A percentile compares a stretch with the other conserved stretches of the same genome.
These are phyloP conservation scores for Apiospora arundinis DNA, from an alignment of 2,329 filamentous ascomycete genomes.

Conservation along the genomic window DNA sequence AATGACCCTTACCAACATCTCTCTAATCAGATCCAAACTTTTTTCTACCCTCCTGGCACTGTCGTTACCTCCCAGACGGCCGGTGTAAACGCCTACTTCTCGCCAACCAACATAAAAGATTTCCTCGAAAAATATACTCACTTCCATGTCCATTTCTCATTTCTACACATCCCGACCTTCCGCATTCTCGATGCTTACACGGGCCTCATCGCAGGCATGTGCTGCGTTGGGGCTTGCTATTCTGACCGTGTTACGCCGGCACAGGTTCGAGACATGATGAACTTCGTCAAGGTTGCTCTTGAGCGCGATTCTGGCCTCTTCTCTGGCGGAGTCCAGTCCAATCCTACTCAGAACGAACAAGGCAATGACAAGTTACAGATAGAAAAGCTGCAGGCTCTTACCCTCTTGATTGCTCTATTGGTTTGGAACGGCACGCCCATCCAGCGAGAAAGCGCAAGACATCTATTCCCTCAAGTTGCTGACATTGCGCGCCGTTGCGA, in stretches of 20 bases:
- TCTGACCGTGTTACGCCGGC: slow-evolving; percentile 65
- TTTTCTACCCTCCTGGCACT: slow-evolving; percentile 63
- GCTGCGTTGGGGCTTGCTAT: slow-evolving; percentile 78
- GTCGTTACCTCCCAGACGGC: slow-evolving; percentile 60
- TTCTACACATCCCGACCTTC: slow-evolving; percentile 76
- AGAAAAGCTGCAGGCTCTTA: slow-evolving; percentile 72
- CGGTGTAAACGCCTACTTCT: slow-evolving; percentile 66
- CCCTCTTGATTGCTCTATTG: slow-evolving; percentile 66
- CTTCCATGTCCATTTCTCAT: slow-evolving; percentile 76
- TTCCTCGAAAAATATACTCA: slow-evolving; percentile 75
- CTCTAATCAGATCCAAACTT: slow-evolving; percentile 62
- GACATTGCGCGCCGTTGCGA: slow-evolving; percentile 62
- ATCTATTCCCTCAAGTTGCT: slow-evolving; percentile 63
- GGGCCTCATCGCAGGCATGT: slow-evolving; percentile 72
- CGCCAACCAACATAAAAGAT: slow-evolving; percentile 71
- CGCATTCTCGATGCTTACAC: slow-evolving; percentile 69
- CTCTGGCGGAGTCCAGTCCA: slow-evolving; percentile 44
- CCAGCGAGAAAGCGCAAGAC: slow-evolving; percentile 68
- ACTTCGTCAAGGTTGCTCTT: slow-evolving; percentile 64
- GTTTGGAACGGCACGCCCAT: slow-evolving; percentile 73
- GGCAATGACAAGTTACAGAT: slow-evolving; percentile 52
- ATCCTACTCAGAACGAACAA: slow-evolving; percentile 45
- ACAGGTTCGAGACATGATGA: slow-evolving; percentile 72
- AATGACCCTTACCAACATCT: slow-evolving; percentile 60
- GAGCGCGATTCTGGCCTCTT: slow-evolving; percentile 60